Conservation (phyloP, 148 eudicot genomes). For the Persicaria maculosa region DNA sequence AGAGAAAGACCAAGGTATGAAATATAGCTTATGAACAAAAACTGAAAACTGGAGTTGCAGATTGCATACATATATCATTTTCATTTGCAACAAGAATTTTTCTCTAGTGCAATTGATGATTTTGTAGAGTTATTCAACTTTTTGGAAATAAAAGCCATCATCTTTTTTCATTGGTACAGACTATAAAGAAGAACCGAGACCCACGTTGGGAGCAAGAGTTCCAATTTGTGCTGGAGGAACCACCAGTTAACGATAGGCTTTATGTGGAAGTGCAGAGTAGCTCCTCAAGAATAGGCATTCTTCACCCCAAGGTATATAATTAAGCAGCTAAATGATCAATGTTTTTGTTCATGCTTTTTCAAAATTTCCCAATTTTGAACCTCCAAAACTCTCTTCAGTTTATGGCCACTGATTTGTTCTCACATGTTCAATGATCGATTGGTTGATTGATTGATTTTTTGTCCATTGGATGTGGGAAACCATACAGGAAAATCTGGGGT, state of each 20-base stretch:
- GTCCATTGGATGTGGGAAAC: background rate
- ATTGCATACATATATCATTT: too few species aligned
- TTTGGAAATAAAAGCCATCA: background rate
- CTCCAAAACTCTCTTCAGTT: too few species aligned
- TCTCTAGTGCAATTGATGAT: too few species aligned
- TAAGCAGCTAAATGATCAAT: background rate
- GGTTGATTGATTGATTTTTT: background rate
- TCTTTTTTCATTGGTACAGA: constrained; percentile 20
- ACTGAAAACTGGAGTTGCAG: too few species aligned
- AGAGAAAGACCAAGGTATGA: constrained; percentile 78
- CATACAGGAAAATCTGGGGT: constrained; percentile 21
- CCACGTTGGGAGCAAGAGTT: constrained; percentile 76
- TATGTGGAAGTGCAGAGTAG: constrained; percentile 62
- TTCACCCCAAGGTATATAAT: constrained; percentile 55
- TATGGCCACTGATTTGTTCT: too few species aligned
- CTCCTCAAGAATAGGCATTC: constrained; percentile 49
- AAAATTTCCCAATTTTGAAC: background rate
- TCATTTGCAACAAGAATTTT: too few species aligned
- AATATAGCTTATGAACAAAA: background rate
- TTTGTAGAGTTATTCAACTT: background rate
- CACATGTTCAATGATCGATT: too few species aligned
- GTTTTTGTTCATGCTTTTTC: background rate
- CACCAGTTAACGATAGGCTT: constrained; percentile 54
- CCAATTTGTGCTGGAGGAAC: constrained; percentile 55
- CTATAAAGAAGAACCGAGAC: constrained; percentile 67